Evolutionary conservation across 441 rosid genomes (phyloP).

Genomic region (Adansonia grandidieri): DNA sequence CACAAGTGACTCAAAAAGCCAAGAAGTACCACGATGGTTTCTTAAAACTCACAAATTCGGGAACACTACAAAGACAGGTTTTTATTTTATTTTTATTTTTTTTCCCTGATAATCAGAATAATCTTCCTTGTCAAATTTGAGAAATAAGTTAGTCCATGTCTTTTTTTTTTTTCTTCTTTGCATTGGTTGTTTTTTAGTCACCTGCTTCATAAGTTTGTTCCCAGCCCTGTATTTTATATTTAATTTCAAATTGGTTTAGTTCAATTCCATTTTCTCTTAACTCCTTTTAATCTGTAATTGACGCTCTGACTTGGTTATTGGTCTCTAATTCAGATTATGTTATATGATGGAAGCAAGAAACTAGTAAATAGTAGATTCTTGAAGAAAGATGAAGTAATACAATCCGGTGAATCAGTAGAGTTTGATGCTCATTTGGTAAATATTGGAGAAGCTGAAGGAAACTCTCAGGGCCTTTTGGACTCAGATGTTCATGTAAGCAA

Average conservation of each 20-base stretch:
- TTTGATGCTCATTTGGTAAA: constrained; percentile 58
- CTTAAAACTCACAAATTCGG: constrained; percentile 32
- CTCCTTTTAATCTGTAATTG: constrained; percentile 9
- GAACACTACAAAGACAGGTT: constrained; percentile 34
- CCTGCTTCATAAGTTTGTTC: not conserved
- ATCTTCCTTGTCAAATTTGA: constrained; percentile 23
- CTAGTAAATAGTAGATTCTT: constrained; percentile 39
- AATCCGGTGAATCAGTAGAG: constrained; percentile 40
- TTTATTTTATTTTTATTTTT: not conserved
- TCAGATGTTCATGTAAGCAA: constrained; percentile 29
- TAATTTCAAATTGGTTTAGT: not conserved
- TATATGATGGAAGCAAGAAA: constrained; percentile 41
- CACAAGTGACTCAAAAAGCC: constrained; percentile 37
- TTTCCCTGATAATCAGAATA: not conserved
- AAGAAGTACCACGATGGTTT: constrained; percentile 40
- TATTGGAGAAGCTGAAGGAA: constrained; percentile 48
- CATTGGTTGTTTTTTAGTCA: not conserved
- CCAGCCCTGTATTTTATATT: not conserved
- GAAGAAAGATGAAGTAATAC: constrained; percentile 41
- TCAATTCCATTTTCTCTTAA: constrained; percentile 12
- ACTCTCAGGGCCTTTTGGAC: constrained; percentile 30
- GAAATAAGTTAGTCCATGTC: constrained; percentile 16
- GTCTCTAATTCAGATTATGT: constrained; percentile 36
- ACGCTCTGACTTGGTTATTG: constrained; percentile 21
- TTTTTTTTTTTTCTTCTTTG: not conserved